Evolutionary conservation across 1,284 basidiomycete species (phyloP), one percentile per base, ranked within the genome.

Genomic region (Apiotrichum akiyoshidainum): DNA sequence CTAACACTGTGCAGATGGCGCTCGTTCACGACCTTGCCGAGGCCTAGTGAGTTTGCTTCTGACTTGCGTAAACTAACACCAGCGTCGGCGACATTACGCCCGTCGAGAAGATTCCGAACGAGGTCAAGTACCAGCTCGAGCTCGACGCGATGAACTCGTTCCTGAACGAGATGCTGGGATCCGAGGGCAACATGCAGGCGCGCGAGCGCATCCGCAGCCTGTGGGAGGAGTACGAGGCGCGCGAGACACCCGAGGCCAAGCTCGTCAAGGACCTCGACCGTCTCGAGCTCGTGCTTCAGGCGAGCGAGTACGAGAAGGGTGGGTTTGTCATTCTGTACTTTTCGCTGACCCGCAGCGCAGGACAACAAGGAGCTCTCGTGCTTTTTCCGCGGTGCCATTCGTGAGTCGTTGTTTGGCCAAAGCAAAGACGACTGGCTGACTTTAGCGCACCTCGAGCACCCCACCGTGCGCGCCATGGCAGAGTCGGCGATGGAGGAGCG

Each of bases 1-100:
- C 39, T 57, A 40, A 26, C 14, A 2, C 39, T 10, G 17, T 14
- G 46, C 58, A 64, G 63, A 95, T 97, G 83, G 87, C 87, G 16
- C 71, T 97, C 19, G 90, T 97, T 9, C 95, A 98, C 70, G 95
- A 99, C 78, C 83, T 99, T 13, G 95, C 95, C 13, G 95, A 98
- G 77, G 95, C 95, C 0, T 90, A 95, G 76, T 78, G 44, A 55
- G 74, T 67, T 31, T 37, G 14, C 3, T 26, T n/a, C n/a, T 19
- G 26, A 10, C 10, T 9, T 34, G 21, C 46, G 19, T 52, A 57
- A 31, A 31, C 26, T 31, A 7, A 31, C 26, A 31, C 17, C 63
- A 74, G 71, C 56, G 94, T 97, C 4, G 95, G 95, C 1, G 95
- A 98, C 70, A 95, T 98, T 57, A 85, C 93, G 0, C 95, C 95